Base-by-base conservation (phyloP, 2,329 filamentous ascomycete genomes). In the Cytospora piceicola region DNA sequence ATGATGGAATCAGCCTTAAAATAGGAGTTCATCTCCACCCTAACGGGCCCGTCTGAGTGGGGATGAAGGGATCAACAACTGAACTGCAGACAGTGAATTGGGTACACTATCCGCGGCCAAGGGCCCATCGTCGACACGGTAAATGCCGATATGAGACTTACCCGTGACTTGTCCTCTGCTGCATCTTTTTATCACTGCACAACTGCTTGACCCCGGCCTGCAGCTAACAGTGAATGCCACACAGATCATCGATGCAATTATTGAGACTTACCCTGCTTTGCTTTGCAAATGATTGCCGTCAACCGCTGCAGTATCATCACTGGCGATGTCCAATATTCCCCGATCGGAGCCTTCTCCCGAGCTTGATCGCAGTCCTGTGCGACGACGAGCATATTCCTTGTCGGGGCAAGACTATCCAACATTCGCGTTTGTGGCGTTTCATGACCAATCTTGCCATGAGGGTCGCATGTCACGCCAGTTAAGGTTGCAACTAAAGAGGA, bases 321-420 rank as follows among this genome's bases (percentile, higher is more conserved):
- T 55, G 24, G 59, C 55, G 53, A 20, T 61, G 66, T 65, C 66
- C 65, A 34, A 52, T 36, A 57, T 52, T 63, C 36, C 53, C 53
- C 63, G 66, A 65, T 67, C 65, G 63, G 63, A 57, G 58, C 49
- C 29, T 27, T 46, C 34, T 56, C 55, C 66, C 66, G 63, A 62
- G 66, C 65, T 67, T 58, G 52, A 34, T 34, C 17, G 46, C 29
- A 46, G 53, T 57, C 30, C 60, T 63, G 61, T 57, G 22, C 30
- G 20, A 49, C 42, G 39, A 63, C 42, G 29, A 46, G 61, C 61
- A 63, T 29, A 42, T 32, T 42, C 53, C 56, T 29, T 46, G 27
- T 27, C 54, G 52, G 49, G 39, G 39, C 36, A 56, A 55, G 39
- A n/a, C 24, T 30, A 29, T 32, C 9, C n/a, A 14, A 57, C 36